phyloP scores from a whole-genome alignment of 768 basidiomycete genomes.

The Mycena galericulata region DNA sequence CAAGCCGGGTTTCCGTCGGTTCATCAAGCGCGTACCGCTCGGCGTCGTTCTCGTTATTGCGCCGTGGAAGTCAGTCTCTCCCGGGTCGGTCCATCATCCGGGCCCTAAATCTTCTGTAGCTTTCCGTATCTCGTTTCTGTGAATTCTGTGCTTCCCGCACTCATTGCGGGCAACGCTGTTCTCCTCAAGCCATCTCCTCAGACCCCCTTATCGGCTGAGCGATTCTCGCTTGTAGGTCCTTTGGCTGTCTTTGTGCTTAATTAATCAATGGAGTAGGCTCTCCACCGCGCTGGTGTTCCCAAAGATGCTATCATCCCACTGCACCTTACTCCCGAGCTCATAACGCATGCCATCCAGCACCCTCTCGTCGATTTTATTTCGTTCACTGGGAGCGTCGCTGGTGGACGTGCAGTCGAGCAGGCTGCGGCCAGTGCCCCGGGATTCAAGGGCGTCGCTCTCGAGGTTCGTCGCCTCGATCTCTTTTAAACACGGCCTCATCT shows the following conservation, averaged over 20 bases:
- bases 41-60: conserved; percentile 91
- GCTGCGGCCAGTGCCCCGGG: conserved; percentile 73
- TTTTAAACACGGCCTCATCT: conserved; percentile 9
- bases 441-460: conserved; percentile 90
- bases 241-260: neutral
- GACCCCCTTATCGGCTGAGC: conserved; percentile 90
- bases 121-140: conserved; percentile 92
- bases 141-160: conserved; percentile 92
- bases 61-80: conserved; percentile 87
- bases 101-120: conserved; percentile 52
- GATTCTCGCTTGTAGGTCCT: conserved; percentile 67
- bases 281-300: conserved; percentile 81
- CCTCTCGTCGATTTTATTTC: conserved; percentile 81
- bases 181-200: conserved; percentile 97
- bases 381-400: conserved; percentile 90
- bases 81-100: neutral
- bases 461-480: conserved; percentile 57
- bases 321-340: conserved; percentile 76
- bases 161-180: conserved; percentile 92
- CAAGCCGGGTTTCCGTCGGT: conserved; percentile 85
- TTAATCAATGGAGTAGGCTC: conserved; percentile 45
- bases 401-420: conserved; percentile 79
- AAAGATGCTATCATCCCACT: conserved; percentile 78
- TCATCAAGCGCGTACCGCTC: conserved; percentile 84
- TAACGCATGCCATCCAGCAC: conserved; percentile 71